Evolutionary conservation across 805 yeast species (phyloP), one percentile per base, ranked within the genome.

Genomic region (Priceomyces carsonii): DNA sequence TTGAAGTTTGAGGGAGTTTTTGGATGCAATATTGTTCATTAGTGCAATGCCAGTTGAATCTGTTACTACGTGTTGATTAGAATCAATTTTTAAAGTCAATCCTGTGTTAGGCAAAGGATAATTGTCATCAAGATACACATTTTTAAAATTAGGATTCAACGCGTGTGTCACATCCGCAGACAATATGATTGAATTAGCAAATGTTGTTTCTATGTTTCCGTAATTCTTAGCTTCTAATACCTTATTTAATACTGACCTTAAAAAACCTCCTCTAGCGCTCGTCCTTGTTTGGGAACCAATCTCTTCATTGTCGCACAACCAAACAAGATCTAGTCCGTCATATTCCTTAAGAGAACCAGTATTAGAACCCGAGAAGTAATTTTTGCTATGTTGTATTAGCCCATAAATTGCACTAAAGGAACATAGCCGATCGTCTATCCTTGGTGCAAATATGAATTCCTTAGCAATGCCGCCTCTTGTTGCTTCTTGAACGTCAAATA

Each of bases 381-480:
- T 23, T 32, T 52, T 34, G 21, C 49, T 38, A 31, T 38, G 53
- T 31, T 57, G 57, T 30, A 83, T 57, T 42, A 87, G 63, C 0
- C 84, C 79, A 36, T 68, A 56, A 36, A 83, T 55, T 14, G 91
- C 93, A 14, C 91, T 76, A 55, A 69, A 87, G 2, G 90, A 79
- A 59, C 91, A 85, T 43, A 85, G 71, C 63, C 93, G 77, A 63
- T 87, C 95, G 56, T 87, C 96, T 32, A 87, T 67, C 55, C 96
- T 77, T 30, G 95, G 95, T 6, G 87, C 84, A 59, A 76, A 84
- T 36, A 87, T 57, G 59, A 86, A 85, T 49, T 87, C 95, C 44
- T 77, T 70, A 47, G 78, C 77, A 44, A 88, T 64, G 4, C 96
- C 95, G 39, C 93, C 95, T 43, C 82, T 62, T 8, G 77, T 60